Evolutionary conservation across 352 stramenopile species (phyloP), one percentile per base, ranked within the genome.

Genomic region (Phytophthora pinifolia): DNA sequence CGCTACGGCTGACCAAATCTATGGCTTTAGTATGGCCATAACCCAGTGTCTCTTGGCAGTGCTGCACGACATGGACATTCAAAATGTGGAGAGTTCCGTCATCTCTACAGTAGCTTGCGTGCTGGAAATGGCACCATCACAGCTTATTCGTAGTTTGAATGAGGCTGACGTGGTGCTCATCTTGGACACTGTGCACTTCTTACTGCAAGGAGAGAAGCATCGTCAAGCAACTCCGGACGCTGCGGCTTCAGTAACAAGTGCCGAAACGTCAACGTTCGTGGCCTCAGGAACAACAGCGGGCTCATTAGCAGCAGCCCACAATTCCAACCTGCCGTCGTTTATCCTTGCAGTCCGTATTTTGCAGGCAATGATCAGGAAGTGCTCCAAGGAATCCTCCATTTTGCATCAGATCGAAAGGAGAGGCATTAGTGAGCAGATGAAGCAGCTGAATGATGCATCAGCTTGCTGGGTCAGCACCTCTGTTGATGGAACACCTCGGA

Each of bases 341-440:
- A 87, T 94, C 36, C 70, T 94, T 25, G 77, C 82, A 6, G 54
- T 89, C 15, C 80, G 84, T 13, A 85, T 92, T 1, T 71, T 94
- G 20, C 74, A 89, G 48, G 82, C 79, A 4, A 55, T 92, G 30
- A 61, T 87, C 4, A 68, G 78, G 17, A 92, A 92, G 41, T 88
- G 74, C 3, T n/a, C 62, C 1, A 57, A 66, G 2, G 59, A 79
- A 17, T 86, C 76, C 2, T 76, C 70, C 14, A 79, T 93, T 7
- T 89, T 88, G 30, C 79, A 85, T 47, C 78, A 94, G 58, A 87
- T 94, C n/a, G 78, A 92, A 56, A 74, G 84, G 14, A 74, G 83
- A 49, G 84, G 83, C 0, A 92, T 94, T 18, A 71, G 73, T 37
- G 79, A 91, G 33, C 84, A 91, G 43, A 79, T 94, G 15, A 68